A percentile compares a stretch with the other conserved stretches of the same genome.
These are phyloP conservation scores for Puya raimondii DNA, from an alignment of 176 grass and related monocot genomes.

Conservation along the genomic window DNA sequence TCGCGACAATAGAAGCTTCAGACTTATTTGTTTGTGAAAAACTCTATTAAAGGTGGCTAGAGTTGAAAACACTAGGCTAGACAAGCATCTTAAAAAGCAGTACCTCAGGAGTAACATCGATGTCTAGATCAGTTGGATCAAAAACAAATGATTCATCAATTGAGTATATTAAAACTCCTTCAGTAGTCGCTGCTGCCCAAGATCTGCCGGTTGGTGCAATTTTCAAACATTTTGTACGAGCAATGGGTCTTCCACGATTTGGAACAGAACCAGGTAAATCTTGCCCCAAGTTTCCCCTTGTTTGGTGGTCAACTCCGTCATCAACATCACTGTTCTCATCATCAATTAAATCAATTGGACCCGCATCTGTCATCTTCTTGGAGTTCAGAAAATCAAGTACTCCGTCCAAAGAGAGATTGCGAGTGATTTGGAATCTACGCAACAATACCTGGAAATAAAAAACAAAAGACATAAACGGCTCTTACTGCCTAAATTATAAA, in stretches of 20 bases:
- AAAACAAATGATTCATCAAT: conserved; percentile 88
- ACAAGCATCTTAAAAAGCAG: conserved; percentile 7
- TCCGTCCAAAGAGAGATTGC: conserved; percentile 91
- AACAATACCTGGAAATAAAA: conserved; percentile 58
- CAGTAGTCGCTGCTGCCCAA: conserved; percentile 89
- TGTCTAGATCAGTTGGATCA: conserved; percentile 86
- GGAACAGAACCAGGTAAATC: conserved; percentile 66
- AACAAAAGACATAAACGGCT: neutral
- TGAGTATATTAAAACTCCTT: conserved; percentile 86
- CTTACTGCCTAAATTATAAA: neutral
- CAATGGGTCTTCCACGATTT: conserved; percentile 69
- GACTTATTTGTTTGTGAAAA: neutral
- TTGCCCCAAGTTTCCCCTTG: conserved; percentile 39
- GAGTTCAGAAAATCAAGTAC: conserved; percentile 99
- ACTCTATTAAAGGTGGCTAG: too few species aligned
- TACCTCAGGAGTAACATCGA: conserved; percentile 97
- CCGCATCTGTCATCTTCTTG: conserved; percentile 88
- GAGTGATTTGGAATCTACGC: conserved; percentile 88
- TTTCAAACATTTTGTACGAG: conserved; percentile 73
- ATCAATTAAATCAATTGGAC: conserved; percentile 86
- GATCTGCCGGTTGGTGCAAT: conserved; percentile 93
- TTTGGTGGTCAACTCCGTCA: conserved; percentile 72
- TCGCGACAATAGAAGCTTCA: too few species aligned
- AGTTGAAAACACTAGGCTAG: neutral
- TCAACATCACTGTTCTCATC: conserved; percentile 75